Conservation (phyloP, 2,329 filamentous ascomycete genomes). For the Botryotinia convoluta region DNA sequence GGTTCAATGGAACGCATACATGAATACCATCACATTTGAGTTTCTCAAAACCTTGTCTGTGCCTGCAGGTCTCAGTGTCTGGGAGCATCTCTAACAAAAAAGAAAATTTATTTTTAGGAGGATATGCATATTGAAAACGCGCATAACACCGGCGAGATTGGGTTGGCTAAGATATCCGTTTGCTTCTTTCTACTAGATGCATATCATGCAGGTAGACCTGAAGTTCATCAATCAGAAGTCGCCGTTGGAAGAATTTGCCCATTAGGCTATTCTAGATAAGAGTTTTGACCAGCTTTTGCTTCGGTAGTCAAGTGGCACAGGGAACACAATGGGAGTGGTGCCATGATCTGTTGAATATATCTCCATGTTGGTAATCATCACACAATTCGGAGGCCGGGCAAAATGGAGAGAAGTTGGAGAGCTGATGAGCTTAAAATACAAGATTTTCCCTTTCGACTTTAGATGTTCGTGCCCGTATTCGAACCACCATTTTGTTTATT, state of each 20-base stretch:
- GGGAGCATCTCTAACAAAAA: conserved; percentile 1
- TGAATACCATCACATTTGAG: conserved; percentile 11
- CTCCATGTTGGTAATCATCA: not conserved
- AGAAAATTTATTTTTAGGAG: not conserved
- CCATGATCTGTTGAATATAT: not conserved
- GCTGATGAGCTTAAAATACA: not conserved
- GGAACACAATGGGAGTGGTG: not conserved
- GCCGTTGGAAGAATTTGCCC: not conserved
- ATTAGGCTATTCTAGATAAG: not conserved
- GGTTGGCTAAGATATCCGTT: conserved; percentile 9
- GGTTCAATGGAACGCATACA: not conserved
- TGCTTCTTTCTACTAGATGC: conserved; percentile 8
- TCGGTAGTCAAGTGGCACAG: conserved; percentile 2
- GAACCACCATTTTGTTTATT: not conserved
- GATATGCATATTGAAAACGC: not conserved
- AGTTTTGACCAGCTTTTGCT: not conserved
- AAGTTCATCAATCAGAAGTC: not conserved
- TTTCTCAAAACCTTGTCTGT: not conserved
- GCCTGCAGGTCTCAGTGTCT: conserved; percentile 17
- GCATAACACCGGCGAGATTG: not conserved
- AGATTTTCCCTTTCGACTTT: not conserved
- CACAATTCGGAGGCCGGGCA: not conserved
- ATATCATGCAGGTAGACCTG: not conserved
- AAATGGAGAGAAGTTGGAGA: not conserved
- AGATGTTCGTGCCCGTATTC: not conserved